Evolutionary conservation across 2,329 filamentous ascomycete genomes (phyloP), one percentile per base, ranked within the genome.

Genomic region (Neurospora sp.): DNA sequence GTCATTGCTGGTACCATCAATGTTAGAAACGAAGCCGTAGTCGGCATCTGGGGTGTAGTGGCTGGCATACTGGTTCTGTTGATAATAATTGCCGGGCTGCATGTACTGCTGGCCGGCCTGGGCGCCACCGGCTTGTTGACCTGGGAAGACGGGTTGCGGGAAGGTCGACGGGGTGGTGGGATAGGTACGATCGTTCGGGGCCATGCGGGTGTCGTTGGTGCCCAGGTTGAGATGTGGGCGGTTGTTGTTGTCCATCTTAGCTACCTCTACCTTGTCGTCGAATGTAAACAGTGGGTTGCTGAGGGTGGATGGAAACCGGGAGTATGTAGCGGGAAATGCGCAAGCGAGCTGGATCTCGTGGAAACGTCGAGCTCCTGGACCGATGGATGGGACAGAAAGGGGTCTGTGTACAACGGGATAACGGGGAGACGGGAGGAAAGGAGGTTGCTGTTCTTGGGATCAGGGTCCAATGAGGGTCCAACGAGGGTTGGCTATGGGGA

Each of bases 131-230:
- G 86, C 83, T 76, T 90, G 68, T 74, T 82, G 81, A 68, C 76
- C 76, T 76, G 70, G 84, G 82, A 86, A 88, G 79, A 97, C 91
- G 71, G 94, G 94, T 82, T 98, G 95, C 12, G 95, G 95, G 78
- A 98, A 98, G 71, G 94, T 97, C 74, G 95, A 97, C 68, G 95
- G 95, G 10, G 95, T 97, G 68, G 95, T 93, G 75, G 91, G 92
- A 84, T 92, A 93, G 74, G 88, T 84, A 78, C 90, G 86, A 79
- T 91, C 90, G 79, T 84, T 86, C 76, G 87, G 81, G 72, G 84
- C 83, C 71, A 88, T 86, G 76, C 88, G 88, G 75, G 89, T 87
- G 80, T 88, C 89, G 78, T 86, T 86, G 80, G 86, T 89, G 78
- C 84, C 85, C 75, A 89, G 87, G 80, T 91, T 91, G 77, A 92